A percentile compares a stretch with the other conserved stretches of the same genome.
Conservation (phyloP, 2,329 filamentous ascomycete genomes). For the Pestalotiopsis sp. region DNA sequence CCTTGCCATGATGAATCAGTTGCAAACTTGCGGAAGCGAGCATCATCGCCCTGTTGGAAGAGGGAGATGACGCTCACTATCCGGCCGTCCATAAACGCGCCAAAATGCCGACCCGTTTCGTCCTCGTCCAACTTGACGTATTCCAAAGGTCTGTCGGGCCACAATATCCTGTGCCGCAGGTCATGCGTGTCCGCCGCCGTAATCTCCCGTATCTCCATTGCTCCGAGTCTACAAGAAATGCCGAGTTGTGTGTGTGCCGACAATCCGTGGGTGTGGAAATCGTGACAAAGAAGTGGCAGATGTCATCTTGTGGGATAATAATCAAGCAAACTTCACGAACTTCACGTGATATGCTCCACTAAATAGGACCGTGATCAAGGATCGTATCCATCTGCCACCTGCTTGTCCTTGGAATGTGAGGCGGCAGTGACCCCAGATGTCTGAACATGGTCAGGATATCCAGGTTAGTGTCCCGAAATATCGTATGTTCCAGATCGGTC, state of each 20-base stretch:
- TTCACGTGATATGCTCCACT: not conserved
- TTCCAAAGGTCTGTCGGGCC: slow-evolving; percentile 24
- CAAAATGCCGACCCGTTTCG: slow-evolving; percentile 24
- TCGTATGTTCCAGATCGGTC: too few species aligned
- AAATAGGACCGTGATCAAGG: not conserved
- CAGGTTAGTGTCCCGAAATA: too few species aligned
- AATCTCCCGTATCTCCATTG: slow-evolving; percentile 19
- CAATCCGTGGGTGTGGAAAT: not conserved
- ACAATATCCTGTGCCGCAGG: slow-evolving; percentile 26
- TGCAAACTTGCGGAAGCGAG: slow-evolving; percentile 29
- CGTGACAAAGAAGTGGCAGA: not conserved
- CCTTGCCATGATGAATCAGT: slow-evolving; percentile 26
- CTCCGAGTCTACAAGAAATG: not conserved
- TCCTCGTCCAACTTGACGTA: slow-evolving; percentile 28
- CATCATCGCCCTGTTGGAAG: slow-evolving; percentile 22
- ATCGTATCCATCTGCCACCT: too few species aligned
- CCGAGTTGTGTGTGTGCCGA: not conserved
- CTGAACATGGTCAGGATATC: too few species aligned
- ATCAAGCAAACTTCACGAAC: not conserved
- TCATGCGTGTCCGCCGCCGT: slow-evolving; percentile 22
- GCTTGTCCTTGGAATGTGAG: too few species aligned
- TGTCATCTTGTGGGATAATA: not conserved
- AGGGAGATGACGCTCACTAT: slow-evolving; percentile 27
- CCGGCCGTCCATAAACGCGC: slow-evolving; percentile 20
- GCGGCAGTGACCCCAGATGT: too few species aligned